Conservation (phyloP, 2,329 filamentous ascomycete genomes). For the Diplodia scrobiculata region DNA sequence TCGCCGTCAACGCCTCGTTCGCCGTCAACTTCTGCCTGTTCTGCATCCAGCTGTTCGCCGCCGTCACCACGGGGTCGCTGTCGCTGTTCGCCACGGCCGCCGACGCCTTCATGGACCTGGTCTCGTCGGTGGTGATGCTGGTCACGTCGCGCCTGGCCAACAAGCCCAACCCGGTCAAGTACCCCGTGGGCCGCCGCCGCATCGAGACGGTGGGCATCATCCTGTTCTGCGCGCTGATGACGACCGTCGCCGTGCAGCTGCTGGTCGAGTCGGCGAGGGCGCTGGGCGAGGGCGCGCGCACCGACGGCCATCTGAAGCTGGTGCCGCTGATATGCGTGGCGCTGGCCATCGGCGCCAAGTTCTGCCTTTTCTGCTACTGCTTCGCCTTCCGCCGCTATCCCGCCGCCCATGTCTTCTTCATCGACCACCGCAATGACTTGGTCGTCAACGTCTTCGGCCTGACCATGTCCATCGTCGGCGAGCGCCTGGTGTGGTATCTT, state of each 20-base stretch:
- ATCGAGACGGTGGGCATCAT: constrained; percentile 68
- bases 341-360: constrained; percentile 58
- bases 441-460: constrained; percentile 59
- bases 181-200: constrained; percentile 63
- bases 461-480: constrained; percentile 59
- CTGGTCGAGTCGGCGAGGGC: constrained; percentile 62
- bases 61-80: constrained; percentile 61
- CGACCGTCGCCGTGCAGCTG: constrained; percentile 65
- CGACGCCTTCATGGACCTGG: constrained; percentile 67
- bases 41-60: constrained; percentile 61
- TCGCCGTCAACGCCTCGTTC: constrained; percentile 46
- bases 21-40: constrained; percentile 53
- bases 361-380: constrained; percentile 58
- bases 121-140: constrained; percentile 65
- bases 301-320: constrained; percentile 53
- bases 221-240: constrained; percentile 67
- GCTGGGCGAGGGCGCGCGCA: constrained; percentile 50
- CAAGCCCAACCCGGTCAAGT: constrained; percentile 63
- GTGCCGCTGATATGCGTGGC: constrained; percentile 60
- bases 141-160: constrained; percentile 62
- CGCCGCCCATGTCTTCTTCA: constrained; percentile 59
- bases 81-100: constrained; percentile 67
- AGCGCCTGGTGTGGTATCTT: constrained; percentile 60
- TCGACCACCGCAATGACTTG: constrained; percentile 62
- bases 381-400: constrained; percentile 57